phyloP scores from a whole-genome alignment of 2,329 filamentous ascomycete species.

The Fusarium mangiferae region DNA sequence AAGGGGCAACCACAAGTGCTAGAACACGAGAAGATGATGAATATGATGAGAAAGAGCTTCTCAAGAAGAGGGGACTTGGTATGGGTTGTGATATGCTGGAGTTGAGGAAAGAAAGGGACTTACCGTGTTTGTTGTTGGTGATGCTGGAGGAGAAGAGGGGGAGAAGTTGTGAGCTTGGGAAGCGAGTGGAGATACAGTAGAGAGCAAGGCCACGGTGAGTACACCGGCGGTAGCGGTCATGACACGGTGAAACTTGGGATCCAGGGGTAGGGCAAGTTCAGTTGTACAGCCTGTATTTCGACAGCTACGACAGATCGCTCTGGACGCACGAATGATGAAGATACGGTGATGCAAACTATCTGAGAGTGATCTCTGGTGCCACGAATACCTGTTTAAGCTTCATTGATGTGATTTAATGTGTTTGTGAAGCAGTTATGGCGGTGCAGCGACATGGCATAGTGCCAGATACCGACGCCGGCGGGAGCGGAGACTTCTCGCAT shows the following conservation, averaged over 20 bases:
- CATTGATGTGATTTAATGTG: background rate
- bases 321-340: background rate
- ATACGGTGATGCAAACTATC: background rate
- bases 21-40: background rate
- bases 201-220: background rate
- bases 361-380: background rate
- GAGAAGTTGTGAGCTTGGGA: background rate
- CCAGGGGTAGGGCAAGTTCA: constrained; percentile 1
- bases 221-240: background rate
- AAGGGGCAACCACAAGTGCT: background rate
- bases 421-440: background rate
- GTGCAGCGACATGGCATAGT: background rate
- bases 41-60: background rate
- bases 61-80: background rate
- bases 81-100: background rate
- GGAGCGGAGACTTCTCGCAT: constrained; percentile 4
- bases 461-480: background rate
- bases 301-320: background rate
- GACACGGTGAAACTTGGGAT: background rate
- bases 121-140: constrained; percentile 1
- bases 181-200: background rate
- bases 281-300: background rate
- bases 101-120: background rate
- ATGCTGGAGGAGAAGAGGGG: background rate
- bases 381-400: too few species aligned